Conservation (phyloP, 345 rosid genomes). For the Eucalyptus grandis region DNA sequence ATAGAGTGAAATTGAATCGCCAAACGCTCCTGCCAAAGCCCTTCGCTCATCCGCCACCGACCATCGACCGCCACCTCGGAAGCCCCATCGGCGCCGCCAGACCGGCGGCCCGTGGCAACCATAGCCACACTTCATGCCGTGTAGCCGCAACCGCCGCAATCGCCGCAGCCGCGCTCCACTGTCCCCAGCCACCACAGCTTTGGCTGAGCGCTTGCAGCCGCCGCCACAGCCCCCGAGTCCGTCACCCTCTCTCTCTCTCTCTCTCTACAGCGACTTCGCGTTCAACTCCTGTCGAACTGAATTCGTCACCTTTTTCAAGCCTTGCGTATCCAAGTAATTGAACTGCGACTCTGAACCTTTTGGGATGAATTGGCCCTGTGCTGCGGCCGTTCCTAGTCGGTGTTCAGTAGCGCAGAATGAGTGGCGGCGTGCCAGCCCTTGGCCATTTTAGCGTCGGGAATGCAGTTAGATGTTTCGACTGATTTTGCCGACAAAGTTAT, state of each 20-base stretch:
- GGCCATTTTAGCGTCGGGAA: neutral
- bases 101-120: neutral
- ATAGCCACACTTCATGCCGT: neutral
- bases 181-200: neutral
- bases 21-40: neutral
- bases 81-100: neutral
- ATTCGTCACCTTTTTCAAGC: neutral
- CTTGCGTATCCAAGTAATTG: neutral
- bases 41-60: neutral
- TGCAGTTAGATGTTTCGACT: neutral
- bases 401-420: neutral
- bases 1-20: neutral
- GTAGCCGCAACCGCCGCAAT: too few relatives aligned
- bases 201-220: too few relatives aligned
- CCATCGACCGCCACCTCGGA: neutral
- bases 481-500: neutral
- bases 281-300: neutral
- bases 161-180: neutral
- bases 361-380: neutral
- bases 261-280: neutral
- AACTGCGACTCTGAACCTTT: neutral
- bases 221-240: neutral
- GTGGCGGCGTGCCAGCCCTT: neutral
- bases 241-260: neutral
- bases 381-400: neutral